phyloP scores from a whole-genome alignment of 345 rosid species.

The Pistacia integerrima region DNA sequence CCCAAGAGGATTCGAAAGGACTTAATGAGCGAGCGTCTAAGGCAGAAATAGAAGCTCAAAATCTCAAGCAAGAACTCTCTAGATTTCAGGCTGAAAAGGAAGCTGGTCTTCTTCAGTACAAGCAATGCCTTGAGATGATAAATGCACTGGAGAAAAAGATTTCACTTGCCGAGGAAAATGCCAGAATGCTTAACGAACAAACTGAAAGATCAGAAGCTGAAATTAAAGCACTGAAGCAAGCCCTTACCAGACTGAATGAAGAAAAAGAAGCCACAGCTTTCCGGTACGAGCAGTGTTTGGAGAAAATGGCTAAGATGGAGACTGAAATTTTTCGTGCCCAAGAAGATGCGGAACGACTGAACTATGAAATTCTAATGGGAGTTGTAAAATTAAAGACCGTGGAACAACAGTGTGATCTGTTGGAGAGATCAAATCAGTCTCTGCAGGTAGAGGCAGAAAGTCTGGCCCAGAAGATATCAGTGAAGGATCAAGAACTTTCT shows the following conservation, averaged over 20 bases:
- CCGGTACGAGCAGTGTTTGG: slow-evolving; percentile 67
- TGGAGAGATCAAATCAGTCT: slow-evolving; percentile 67
- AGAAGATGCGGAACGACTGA: slow-evolving; percentile 59
- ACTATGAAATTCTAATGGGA: slow-evolving; percentile 55
- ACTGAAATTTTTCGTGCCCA: slow-evolving; percentile 53
- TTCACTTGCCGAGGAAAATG: slow-evolving; percentile 58
- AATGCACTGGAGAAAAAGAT: slow-evolving; percentile 62
- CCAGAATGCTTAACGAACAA: slow-evolving; percentile 46
- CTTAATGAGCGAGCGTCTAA: slow-evolving; percentile 49
- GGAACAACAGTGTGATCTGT: slow-evolving; percentile 52
- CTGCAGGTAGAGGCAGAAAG: slow-evolving; percentile 69
- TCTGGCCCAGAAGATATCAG: slow-evolving; percentile 54
- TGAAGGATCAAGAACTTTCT: slow-evolving; percentile 70
- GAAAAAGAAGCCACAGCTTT: slow-evolving; percentile 59
- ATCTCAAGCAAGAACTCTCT: slow-evolving; percentile 57
- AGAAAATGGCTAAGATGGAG: slow-evolving; percentile 62
- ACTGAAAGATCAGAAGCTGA: slow-evolving; percentile 64
- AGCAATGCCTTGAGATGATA: slow-evolving; percentile 58
- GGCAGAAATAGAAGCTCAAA: slow-evolving; percentile 66
- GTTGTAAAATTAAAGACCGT: slow-evolving; percentile 56
- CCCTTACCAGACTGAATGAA: slow-evolving; percentile 54
- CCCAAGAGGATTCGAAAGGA: slow-evolving; percentile 51
- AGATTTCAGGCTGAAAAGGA: slow-evolving; percentile 69
- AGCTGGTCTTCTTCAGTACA: slow-evolving; percentile 58
- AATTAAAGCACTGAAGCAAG: slow-evolving; percentile 55